Evolutionary conservation across 441 rosid genomes (phyloP).

Genomic region (Euphorbia celastroides): DNA sequence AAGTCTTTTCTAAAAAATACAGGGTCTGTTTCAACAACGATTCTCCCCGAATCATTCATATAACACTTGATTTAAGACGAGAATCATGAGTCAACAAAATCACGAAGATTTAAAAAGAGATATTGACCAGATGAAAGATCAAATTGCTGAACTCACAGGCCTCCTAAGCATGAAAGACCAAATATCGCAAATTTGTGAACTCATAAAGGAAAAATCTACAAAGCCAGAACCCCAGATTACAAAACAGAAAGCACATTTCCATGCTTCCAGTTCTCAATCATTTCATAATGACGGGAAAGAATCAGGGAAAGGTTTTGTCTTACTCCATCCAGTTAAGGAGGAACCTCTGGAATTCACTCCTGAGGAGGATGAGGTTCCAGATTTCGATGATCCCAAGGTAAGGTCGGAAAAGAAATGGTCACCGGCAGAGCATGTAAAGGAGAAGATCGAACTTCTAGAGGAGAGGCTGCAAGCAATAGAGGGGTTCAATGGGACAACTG

Average conservation of each 20-base stretch:
- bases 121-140: not conserved
- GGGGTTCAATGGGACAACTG: not conserved
- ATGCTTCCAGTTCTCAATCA: not conserved
- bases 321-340: not conserved
- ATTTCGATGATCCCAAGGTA: not conserved
- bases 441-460: not conserved
- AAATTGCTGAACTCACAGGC: not conserved
- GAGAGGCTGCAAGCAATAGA: not conserved
- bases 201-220: not conserved
- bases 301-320: not conserved
- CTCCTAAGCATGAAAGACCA: not conserved
- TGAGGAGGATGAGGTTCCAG: not conserved
- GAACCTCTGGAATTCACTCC: not conserved
- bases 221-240: not conserved
- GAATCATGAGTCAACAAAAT: not conserved
- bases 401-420: not conserved
- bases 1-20: not conserved
- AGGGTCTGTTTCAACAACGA: not conserved
- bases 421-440: not conserved
- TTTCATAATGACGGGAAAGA: not conserved
- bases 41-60: not conserved
- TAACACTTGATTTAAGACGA: not conserved
- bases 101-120: not conserved
- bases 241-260: not conserved
- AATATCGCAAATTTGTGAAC: not conserved